Conservation (phyloP, 1,284 basidiomycete genomes). For the Chalciporus sp. region DNA sequence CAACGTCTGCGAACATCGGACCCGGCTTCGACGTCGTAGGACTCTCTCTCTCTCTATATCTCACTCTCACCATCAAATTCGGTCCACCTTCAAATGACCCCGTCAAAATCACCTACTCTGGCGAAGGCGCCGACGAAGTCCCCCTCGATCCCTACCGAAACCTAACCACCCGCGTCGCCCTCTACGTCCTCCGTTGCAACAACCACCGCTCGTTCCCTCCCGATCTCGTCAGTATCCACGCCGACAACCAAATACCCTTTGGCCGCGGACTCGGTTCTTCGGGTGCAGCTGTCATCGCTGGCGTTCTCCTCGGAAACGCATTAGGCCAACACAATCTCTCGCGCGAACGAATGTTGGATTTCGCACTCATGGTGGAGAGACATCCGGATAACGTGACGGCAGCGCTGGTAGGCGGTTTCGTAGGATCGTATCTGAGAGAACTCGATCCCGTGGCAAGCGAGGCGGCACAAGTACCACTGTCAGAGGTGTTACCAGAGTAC, state of each 20-base stretch:
- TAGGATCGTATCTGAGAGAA: slow-evolving; percentile 96
- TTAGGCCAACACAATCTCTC: slow-evolving; percentile 78
- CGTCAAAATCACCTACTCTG: slow-evolving; percentile 80
- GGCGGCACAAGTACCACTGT: slow-evolving; percentile 89
- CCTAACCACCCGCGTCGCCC: slow-evolving; percentile 94
- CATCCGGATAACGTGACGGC: slow-evolving; percentile 99
- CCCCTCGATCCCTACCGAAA: slow-evolving; percentile 97
- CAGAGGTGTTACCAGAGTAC: slow-evolving; percentile 96
- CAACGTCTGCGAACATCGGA: slow-evolving; percentile 97
- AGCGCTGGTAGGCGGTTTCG: slow-evolving; percentile 95
- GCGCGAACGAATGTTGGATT: slow-evolving; percentile 83
- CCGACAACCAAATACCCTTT: slow-evolving; percentile 95
- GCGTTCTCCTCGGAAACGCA: slow-evolving; percentile 87
- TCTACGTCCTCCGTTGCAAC: slow-evolving; percentile 95
- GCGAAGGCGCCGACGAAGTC: slow-evolving; percentile 89
- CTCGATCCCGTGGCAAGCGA: slow-evolving; percentile 76
- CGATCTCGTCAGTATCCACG: slow-evolving; percentile 68
- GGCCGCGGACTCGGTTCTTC: slow-evolving; percentile 97
- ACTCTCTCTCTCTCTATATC: slow-evolving; percentile 88
- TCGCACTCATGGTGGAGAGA: slow-evolving; percentile 98
- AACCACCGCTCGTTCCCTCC: slow-evolving; percentile 75
- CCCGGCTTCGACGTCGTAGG: slow-evolving; percentile 99
- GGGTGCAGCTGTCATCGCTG: slow-evolving; percentile 97
- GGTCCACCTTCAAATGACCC: slow-evolving; percentile 39
- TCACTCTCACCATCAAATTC: slow-evolving; percentile 75